phyloP scores from a whole-genome alignment of 1,284 basidiomycete genomes.

The Macrocystidia cucumis region DNA sequence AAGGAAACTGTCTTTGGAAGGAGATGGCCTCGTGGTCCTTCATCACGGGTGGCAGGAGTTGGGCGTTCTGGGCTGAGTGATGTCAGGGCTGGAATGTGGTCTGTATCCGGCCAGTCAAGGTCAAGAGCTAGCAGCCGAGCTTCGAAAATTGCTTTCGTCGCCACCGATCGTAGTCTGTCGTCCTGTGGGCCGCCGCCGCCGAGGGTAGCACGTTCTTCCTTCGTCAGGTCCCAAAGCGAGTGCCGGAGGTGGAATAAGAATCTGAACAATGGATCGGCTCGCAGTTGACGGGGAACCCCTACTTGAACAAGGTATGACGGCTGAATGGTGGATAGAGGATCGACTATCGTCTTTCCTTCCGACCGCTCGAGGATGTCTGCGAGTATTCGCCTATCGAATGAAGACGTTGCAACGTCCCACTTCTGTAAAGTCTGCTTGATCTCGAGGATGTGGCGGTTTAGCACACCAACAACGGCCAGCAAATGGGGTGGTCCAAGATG shows the following conservation, averaged over 20 bases:
- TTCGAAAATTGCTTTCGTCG: slow-evolving; percentile 28
- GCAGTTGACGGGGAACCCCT: slow-evolving; percentile 56
- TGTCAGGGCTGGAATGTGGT: no score
- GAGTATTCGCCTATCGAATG: slow-evolving; percentile 26
- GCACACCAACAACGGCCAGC: slow-evolving; percentile 24
- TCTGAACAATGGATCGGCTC: slow-evolving; percentile 58
- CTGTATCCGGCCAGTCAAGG: no score
- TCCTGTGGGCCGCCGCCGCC: no score
- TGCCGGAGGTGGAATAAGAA: slow-evolving; percentile 68
- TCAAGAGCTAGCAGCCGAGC: slow-evolving; percentile 37
- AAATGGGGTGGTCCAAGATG: slow-evolving; percentile 40
- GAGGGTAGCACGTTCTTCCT: slow-evolving; percentile 10
- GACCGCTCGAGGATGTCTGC: slow-evolving; percentile 42
- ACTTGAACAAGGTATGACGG: slow-evolving; percentile 74
- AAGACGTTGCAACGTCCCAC: slow-evolving; percentile 21
- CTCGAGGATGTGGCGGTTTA: slow-evolving; percentile 19
- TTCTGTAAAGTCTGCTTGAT: slow-evolving; percentile 15
- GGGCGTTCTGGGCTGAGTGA: no score
- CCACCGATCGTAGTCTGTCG: no score
- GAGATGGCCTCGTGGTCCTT: no score
- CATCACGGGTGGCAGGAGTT: no score
- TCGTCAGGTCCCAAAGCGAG: slow-evolving; percentile 32
- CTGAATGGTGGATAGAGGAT: slow-evolving; percentile 72
- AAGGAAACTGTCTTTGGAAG: no score
- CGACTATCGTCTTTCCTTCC: slow-evolving; percentile 42